Base-by-base conservation (phyloP, 2,329 filamentous ascomycete genomes). In the Parafenestella ontariensis region DNA sequence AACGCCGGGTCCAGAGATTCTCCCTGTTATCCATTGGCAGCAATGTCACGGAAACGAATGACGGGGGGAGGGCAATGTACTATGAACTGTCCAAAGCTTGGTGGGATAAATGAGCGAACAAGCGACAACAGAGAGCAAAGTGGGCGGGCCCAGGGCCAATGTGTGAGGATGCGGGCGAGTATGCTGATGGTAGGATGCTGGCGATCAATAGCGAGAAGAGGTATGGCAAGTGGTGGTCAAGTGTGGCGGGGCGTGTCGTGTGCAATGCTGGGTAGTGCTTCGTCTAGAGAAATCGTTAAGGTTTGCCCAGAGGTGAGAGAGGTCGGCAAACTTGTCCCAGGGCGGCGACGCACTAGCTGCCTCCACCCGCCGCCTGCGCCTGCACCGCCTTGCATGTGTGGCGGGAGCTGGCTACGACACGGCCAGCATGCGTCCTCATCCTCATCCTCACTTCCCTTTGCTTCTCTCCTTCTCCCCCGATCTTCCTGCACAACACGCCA, bases 1-100 rank as follows among this genome's bases (percentile, higher is more conserved):
- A 89, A 79, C 91, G 89, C 79, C 91, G 89, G 79, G 86, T 89
- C 90, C 91, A 94, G 82, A 86, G 77, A 63, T 77, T 79, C 53
- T 76, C 76, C 57, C 69, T 73, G 64, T 70, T 77, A 64, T 78
- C 76, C 75, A 77, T 78, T 74, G 72, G 64, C 46, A 62, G 54
- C 58, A 54, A 28, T 36, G 42, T 42, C 46, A 58, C 54, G 54
- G 43, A 40, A 45, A 44, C 43, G 49, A 23, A 58, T 47, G 54
- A 46, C 33, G 37, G 23, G 18, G n/a, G 20, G 21, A 40, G 37
- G 17, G 20, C 24, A n/a, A 6, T 15, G 20, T 49, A 50, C 56
- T 56, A n/a, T n/a, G n/a, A n/a, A n/a, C 63, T 65, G 64, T 67
- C 46, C 52, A 56, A 55, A 65, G 70, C 70, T 72, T 68, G 69